Conservation (phyloP, 2,329 filamentous ascomycete genomes). For the Clarireedia monteithiana region DNA sequence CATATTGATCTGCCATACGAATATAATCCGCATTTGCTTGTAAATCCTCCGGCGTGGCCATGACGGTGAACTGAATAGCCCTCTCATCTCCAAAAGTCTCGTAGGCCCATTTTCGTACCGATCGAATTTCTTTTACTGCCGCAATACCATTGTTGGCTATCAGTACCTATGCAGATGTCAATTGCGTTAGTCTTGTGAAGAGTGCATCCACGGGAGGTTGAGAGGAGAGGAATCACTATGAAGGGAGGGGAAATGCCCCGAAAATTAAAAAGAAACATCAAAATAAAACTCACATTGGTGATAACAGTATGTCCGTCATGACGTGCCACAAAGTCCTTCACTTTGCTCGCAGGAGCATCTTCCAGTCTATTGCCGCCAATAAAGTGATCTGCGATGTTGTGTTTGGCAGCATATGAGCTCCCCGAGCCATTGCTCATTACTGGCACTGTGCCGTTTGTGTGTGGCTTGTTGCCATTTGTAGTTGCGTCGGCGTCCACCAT, state of each 20-base stretch:
- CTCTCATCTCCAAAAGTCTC: slow-evolving; percentile 98
- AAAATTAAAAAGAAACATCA: neutral
- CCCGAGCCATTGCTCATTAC: slow-evolving; percentile 48
- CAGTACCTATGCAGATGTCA: slow-evolving; percentile 57
- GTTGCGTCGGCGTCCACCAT: slow-evolving; percentile 40
- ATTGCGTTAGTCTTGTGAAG: neutral
- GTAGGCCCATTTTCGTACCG: slow-evolving; percentile 99
- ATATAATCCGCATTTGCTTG: slow-evolving; percentile 98
- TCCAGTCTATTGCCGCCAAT: slow-evolving; percentile 88
- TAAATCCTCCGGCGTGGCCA: slow-evolving; percentile 98
- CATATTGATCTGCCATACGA: slow-evolving; percentile 98
- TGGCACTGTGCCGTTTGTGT: slow-evolving; percentile 37
- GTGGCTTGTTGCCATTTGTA: slow-evolving; percentile 29
- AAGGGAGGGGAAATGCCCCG: neutral
- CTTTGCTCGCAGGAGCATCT: slow-evolving; percentile 72
- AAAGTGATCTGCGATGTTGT: slow-evolving; percentile 84
- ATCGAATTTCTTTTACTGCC: slow-evolving; percentile 98
- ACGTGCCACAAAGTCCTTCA: slow-evolving; percentile 91
- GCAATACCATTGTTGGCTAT: slow-evolving; percentile 99
- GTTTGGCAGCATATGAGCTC: slow-evolving; percentile 68
- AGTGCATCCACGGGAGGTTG: too few species aligned
- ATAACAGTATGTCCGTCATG: slow-evolving; percentile 97
- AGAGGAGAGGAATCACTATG: neutral
- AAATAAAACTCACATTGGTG: slow-evolving; percentile 63
- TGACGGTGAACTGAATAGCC: slow-evolving; percentile 98